These are phyloP conservation scores for Trichoderma virens DNA, from an alignment of 495 filamentous ascomycete species.

Conservation along the genomic window DNA sequence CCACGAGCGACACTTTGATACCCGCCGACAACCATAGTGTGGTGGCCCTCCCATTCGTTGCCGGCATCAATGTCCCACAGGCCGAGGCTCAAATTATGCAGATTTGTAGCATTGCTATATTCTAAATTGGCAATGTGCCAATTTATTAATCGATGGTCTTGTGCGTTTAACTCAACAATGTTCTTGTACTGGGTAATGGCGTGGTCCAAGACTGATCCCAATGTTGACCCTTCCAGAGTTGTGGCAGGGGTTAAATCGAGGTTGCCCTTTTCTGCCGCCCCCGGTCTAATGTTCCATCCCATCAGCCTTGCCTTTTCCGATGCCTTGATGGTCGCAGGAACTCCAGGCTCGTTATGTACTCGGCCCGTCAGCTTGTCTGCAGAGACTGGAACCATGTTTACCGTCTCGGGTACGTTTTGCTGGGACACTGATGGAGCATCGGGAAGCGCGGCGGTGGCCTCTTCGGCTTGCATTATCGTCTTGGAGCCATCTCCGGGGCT, in stretches of 20 bases:
- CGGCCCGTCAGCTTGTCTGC: constrained; percentile 55
- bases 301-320: constrained; percentile 63
- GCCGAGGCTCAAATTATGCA: constrained; percentile 76
- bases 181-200: constrained; percentile 79
- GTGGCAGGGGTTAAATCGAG: constrained; percentile 62
- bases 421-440: constrained; percentile 38
- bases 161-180: constrained; percentile 72
- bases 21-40: constrained; percentile 85
- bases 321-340: constrained; percentile 52
- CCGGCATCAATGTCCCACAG: constrained; percentile 96
- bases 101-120: constrained; percentile 89
- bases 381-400: constrained; percentile 49
- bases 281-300: constrained; percentile 71
- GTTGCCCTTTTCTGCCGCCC: constrained; percentile 55
- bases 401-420: constrained; percentile 38
- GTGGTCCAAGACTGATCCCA: constrained; percentile 85
- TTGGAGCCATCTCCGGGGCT: constrained; percentile 60
- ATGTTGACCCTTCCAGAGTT: constrained; percentile 55
- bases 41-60: constrained; percentile 93
- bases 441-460: constrained; percentile 39
- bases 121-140: constrained; percentile 99
- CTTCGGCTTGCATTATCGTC: constrained; percentile 65
- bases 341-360: constrained; percentile 48
- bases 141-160: constrained; percentile 85
- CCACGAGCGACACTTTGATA: constrained; percentile 86